Evolutionary conservation across 352 stramenopile species (phyloP), one percentile per base, ranked within the genome.

Genomic region (Salisapilia sapeloensis): DNA sequence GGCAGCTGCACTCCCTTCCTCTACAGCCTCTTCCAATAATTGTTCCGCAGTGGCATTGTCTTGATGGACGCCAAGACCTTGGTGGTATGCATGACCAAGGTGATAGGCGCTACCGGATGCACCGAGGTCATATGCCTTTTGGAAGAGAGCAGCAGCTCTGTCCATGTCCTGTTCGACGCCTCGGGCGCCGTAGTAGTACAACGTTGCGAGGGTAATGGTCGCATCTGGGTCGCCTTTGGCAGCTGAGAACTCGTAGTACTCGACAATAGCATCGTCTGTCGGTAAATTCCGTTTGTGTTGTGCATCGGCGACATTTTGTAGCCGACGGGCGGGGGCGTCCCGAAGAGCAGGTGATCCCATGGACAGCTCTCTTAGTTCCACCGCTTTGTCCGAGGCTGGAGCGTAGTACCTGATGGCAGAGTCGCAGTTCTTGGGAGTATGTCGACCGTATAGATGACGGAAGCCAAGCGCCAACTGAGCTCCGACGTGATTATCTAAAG

Each of bases 191-290:
- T 87, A 87, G 34, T 62, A 83, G 48, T 90, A 85, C 23, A 94
- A 40, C 35, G 74, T 82, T 8, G 76, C 81, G n/a, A 93, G 46
- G 38, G 79, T 81, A 11, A 89, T 50, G 10, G 72, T 83, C 15
- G 81, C 76, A 15, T 85, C 60, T 0, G 69, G 50, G 42, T 93
- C 79, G 11, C 79, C 81, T 40, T 90, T 89, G 23, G 91, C 75
- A 6, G 81, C 71, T 29, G 80, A 82, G 45, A 89, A 86, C 40
- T 84, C 57, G 40, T 92, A 93, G 40, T 92, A 94, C 32, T 92
- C 72, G n/a, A 91, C 67, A 29, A 86, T 80, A 0, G 66, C 75
- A 1, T 53, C 63, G 44, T 85, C 69, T 9, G 54, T 72, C 12
- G 74, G 74, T 3, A 69, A 35, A 32, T 80, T 85, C 38, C 80